Evolutionary conservation across 495 filamentous ascomycete genomes (phyloP).

Genomic region (Xylaria flabelliformis): DNA sequence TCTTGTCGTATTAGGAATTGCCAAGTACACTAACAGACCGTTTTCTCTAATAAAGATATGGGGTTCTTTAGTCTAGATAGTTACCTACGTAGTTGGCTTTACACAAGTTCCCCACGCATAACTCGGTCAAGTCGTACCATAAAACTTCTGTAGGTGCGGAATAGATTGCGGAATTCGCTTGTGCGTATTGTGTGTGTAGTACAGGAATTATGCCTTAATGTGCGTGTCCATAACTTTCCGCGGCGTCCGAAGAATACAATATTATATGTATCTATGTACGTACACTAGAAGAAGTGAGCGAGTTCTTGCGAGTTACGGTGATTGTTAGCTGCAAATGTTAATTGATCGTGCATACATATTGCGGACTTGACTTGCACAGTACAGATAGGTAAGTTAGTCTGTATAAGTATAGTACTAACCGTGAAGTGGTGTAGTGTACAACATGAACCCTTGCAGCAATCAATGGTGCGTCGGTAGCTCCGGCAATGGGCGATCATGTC

Average conservation of each 20-base stretch:
- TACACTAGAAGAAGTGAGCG: neutral
- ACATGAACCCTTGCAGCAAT: slow-evolving; percentile 18
- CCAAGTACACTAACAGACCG: neutral
- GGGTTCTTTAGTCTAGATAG: neutral
- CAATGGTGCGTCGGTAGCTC: slow-evolving; percentile 19
- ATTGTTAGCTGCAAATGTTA: neutral
- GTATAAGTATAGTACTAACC: neutral
- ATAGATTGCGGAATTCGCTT: neutral
- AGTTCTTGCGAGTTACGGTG: neutral
- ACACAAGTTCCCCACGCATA: neutral
- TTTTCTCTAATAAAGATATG: neutral
- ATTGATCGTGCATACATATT: neutral
- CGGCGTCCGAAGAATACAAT: neutral
- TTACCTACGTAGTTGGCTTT: neutral
- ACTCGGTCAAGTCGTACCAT: neutral
- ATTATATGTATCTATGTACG: no score
- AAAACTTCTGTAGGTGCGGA: slow-evolving; percentile 8
- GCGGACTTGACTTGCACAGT: slow-evolving; percentile 7
- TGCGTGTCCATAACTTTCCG: slow-evolving; percentile 1
- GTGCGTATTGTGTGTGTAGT: neutral
- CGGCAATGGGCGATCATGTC: slow-evolving; percentile 14
- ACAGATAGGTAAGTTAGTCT: neutral
- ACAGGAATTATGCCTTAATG: neutral
- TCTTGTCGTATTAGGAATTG: neutral
- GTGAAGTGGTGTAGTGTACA: neutral